Base-by-base conservation (phyloP, 2,329 filamentous ascomycete genomes). In the Lachnellula occidentalis region DNA sequence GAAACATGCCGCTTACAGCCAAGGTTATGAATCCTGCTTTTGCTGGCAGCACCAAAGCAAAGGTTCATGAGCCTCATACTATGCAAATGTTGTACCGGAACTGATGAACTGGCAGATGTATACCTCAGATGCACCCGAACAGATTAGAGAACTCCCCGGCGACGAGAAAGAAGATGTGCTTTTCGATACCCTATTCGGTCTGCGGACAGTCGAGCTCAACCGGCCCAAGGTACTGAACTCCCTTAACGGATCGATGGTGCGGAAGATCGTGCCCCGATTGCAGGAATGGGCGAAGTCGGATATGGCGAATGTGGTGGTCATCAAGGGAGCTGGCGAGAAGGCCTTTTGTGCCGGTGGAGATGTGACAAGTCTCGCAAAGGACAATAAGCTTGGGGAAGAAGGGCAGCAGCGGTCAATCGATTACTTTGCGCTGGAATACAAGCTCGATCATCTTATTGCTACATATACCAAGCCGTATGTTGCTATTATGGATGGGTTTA, bases 401-500 rank as follows among this genome's bases (percentile, higher is more conserved):
- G 92, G 92, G 34, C 86, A 90, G 74, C 76, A 85, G 67, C 78
- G 79, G 65, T 95, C 92, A 27, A 76, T 81, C 47, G 85, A 92
- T 50, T 99, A 95, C 78, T 99, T 99, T 70, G 90, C 77, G 12
- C 85, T 94, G 54, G 95, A 99, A 85, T 99, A 97, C 79, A 87
- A 90, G 75, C 85, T 99, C 59, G 89, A 99, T 71, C 94, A 99
- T 73, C 78, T 92, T 64, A 96, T 99, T 69, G 89, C 94, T 21
- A 96, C 92, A 37, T 96, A 96, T 75, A 70, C 77, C 58, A 99
- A 96, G 76, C 94, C 94, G 0, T 95, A 94, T 68, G 83, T 99
- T 50, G 88, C 94, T 34, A 88, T 97, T 69, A 95, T 99, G 86
- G 94, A 99, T 68, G 94, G 94, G 56, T 88, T 96, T 71, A 99